A percentile compares a stretch with the other conserved stretches of the same genome.
Evolutionary conservation across 768 basidiomycete genomes (phyloP).

Genomic region (Suillus decipiens): DNA sequence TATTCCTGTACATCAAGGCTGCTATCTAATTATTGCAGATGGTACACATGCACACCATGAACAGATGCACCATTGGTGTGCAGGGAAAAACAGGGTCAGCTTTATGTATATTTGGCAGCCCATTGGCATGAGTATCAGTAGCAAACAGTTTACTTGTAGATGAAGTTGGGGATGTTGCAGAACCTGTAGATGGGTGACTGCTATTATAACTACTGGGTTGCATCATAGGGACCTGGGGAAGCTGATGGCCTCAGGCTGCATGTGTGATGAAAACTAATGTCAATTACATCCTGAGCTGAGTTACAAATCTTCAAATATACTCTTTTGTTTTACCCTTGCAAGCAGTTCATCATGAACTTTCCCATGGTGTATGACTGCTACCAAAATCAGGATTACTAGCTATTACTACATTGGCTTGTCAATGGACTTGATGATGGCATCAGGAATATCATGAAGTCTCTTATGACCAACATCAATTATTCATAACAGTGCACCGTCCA

Average conservation of each 20-base stretch:
- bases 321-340: too few relatives aligned
- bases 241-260: constrained; percentile 32
- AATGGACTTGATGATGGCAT: too few relatives aligned
- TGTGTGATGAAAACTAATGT: background rate
- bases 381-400: too few relatives aligned
- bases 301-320: too few relatives aligned
- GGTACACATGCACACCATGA: constrained; percentile 12
- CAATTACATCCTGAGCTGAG: too few relatives aligned
- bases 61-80: constrained; percentile 14
- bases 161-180: constrained; percentile 21
- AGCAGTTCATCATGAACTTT: too few relatives aligned
- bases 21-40: constrained; percentile 6
- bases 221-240: constrained; percentile 27
- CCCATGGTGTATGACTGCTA: too few relatives aligned
- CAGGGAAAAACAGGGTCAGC: constrained; percentile 32
- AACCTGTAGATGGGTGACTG: constrained; percentile 25
- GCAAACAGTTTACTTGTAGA: constrained; percentile 16
- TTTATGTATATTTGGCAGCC: constrained; percentile 28
- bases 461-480: too few relatives aligned
- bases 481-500: too few relatives aligned
- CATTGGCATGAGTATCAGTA: constrained; percentile 24
- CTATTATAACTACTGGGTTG: constrained; percentile 17
- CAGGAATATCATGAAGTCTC: too few relatives aligned
- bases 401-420: too few relatives aligned
- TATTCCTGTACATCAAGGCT: constrained; percentile 20